Conservation (phyloP, 371 early-diverging fungal genomes). For the Mortierella sp. region DNA sequence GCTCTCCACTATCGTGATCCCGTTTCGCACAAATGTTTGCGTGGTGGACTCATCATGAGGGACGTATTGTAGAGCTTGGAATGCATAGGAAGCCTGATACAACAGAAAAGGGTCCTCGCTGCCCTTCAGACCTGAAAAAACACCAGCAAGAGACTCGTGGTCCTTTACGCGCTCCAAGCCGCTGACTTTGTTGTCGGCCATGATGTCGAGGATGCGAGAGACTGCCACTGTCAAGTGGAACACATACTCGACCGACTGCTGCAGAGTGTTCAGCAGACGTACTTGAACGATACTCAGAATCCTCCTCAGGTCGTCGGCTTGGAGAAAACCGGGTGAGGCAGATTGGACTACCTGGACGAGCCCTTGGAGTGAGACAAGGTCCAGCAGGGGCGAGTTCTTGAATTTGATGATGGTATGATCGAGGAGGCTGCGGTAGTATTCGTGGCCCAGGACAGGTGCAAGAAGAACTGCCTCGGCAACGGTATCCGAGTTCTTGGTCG, state of each 20-base stretch:
- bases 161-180: constrained; percentile 8
- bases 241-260: background rate
- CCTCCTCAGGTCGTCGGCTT: constrained; percentile 18
- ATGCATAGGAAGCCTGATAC: constrained; percentile 24
- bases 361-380: constrained; percentile 14
- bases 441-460: background rate
- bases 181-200: constrained; percentile 18
- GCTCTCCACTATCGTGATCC: background rate
- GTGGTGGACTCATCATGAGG: background rate
- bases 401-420: background rate
- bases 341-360: constrained; percentile 15
- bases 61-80: constrained; percentile 15
- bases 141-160: constrained; percentile 9
- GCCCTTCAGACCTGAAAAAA: background rate
- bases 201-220: constrained; percentile 17
- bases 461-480: constrained; percentile 16
- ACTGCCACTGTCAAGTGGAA: constrained; percentile 18
- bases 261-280: background rate
- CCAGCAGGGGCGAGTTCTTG: background rate
- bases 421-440: constrained; percentile 16
- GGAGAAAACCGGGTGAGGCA: constrained; percentile 4
- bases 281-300: background rate
- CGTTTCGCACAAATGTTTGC: background rate
- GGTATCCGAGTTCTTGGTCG: background rate
- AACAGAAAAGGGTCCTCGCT: constrained; percentile 12